Evolutionary conservation across 148 eudicot genomes (phyloP).

Genomic region (Nepenthes gracilis): DNA sequence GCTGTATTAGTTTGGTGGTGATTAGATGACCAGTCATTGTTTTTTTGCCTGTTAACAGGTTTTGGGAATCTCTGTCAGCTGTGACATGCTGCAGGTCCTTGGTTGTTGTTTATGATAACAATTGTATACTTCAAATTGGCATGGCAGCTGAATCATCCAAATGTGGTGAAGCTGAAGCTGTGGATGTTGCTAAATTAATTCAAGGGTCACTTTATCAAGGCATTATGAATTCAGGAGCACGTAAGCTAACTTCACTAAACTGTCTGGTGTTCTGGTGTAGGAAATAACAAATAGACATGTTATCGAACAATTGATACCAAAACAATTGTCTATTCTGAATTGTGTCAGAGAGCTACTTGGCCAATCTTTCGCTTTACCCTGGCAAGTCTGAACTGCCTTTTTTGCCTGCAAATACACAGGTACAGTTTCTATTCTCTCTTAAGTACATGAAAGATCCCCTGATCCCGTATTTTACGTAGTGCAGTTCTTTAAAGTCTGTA

Average conservation of each 20-base stretch:
- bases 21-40: background rate
- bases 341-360: conserved; percentile 84
- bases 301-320: background rate
- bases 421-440: conserved; percentile 5
- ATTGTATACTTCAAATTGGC: conserved; percentile 67
- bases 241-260: conserved; percentile 27
- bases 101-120: conserved; percentile 57
- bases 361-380: conserved; percentile 86
- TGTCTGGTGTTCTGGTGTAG: background rate
- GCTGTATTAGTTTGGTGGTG: background rate
- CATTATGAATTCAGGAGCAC: conserved; percentile 60
- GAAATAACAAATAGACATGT: background rate
- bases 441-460: too few relatives aligned
- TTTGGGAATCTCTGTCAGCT: conserved; percentile 70
- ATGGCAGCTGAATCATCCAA: conserved; percentile 47
- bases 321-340: background rate
- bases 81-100: conserved; percentile 84
- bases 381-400: conserved; percentile 91
- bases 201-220: conserved; percentile 65
- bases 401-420: conserved; percentile 86
- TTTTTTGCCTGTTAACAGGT: conserved; percentile 26
- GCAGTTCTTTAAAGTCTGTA: too few relatives aligned
- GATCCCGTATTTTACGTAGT: too few relatives aligned
- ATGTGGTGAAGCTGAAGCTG: conserved; percentile 32
- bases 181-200: conserved; percentile 46